Percentiles rank a stretch among this genome's conserved stretches.
phyloP scores from a whole-genome alignment of 768 basidiomycete genomes.

The Hirschioporus abietinus region DNA sequence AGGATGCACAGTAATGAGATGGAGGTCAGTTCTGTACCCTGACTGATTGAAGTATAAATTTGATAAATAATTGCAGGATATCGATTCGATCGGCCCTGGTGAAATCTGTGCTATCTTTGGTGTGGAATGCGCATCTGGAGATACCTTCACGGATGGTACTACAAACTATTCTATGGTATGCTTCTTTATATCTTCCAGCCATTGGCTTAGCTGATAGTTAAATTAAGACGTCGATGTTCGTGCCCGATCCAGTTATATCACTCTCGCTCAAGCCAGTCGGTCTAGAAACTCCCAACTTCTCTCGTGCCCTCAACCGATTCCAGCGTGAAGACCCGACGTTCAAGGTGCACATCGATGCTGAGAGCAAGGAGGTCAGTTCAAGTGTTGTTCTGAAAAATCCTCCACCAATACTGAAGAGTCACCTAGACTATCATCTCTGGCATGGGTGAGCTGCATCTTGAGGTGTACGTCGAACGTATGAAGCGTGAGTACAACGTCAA shows the following conservation, averaged over 20 bases:
- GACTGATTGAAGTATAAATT: neutral
- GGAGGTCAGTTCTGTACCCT: slow-evolving; percentile 57
- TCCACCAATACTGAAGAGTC: neutral
- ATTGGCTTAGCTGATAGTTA: neutral
- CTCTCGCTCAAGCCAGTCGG: slow-evolving; percentile 90
- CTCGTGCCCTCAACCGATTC: slow-evolving; percentile 94
- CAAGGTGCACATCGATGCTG: slow-evolving; percentile 90
- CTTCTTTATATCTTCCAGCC: slow-evolving; percentile 6
- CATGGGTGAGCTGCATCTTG: slow-evolving; percentile 98
- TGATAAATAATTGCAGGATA: slow-evolving; percentile 53
- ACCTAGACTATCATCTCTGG: slow-evolving; percentile 94
- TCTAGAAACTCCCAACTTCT: slow-evolving; percentile 93
- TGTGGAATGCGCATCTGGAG: slow-evolving; percentile 95
- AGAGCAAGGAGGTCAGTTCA: slow-evolving; percentile 79
- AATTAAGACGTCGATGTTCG: slow-evolving; percentile 90
- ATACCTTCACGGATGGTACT: slow-evolving; percentile 94
- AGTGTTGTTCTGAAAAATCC: slow-evolving; percentile 4
- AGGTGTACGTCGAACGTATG: slow-evolving; percentile 99
- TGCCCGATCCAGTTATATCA: slow-evolving; percentile 97
- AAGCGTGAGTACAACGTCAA: slow-evolving; percentile 93
- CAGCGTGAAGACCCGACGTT: slow-evolving; percentile 99
- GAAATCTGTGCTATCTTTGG: slow-evolving; percentile 99
- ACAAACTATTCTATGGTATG: slow-evolving; percentile 89
- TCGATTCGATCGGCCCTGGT: slow-evolving; percentile 89
- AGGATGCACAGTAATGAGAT: slow-evolving; percentile 99